Percentiles rank a stretch among this genome's conserved stretches.
Evolutionary conservation across 257 asterid species (phyloP).

Genomic region (Ajuga chamaepitys): DNA sequence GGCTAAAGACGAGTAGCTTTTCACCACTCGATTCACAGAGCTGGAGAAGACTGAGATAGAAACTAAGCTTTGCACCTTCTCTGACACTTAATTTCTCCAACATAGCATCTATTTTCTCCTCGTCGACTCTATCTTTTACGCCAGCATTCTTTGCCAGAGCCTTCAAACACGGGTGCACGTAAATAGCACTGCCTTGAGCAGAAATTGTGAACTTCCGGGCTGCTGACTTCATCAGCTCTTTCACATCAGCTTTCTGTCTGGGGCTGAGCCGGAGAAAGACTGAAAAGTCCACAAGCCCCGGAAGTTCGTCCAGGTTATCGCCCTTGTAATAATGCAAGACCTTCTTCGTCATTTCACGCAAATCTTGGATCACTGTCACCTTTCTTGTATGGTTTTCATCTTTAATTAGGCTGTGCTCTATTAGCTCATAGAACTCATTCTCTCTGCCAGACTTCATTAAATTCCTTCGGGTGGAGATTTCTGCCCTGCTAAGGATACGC

Average conservation of each 20-base stretch:
- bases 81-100: conserved; percentile 50
- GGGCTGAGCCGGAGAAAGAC: conserved; percentile 65
- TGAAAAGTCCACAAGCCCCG: conserved; percentile 84
- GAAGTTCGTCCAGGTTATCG: conserved; percentile 91
- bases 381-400: conserved; percentile 68
- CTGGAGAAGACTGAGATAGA: conserved; percentile 75
- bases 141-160: conserved; percentile 52
- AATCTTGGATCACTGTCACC: conserved; percentile 68
- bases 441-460: conserved; percentile 46
- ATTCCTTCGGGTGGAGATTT: conserved; percentile 40
- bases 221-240: conserved; percentile 29
- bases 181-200: conserved; percentile 93
- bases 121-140: conserved; percentile 71
- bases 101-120: conserved; percentile 52
- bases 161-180: conserved; percentile 71
- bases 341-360: conserved; percentile 81
- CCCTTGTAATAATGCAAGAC: conserved; percentile 94
- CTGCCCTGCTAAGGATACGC: conserved; percentile 76
- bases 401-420: conserved; percentile 66
- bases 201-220: conserved; percentile 60
- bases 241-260: conserved; percentile 47
- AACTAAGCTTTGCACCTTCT: conserved; percentile 83
- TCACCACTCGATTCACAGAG: conserved; percentile 80
- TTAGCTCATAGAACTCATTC: conserved; percentile 67
- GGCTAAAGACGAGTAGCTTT: conserved; percentile 84